Conservation (phyloP, 2,329 filamentous ascomycete genomes). For the Exophiala sp. region DNA sequence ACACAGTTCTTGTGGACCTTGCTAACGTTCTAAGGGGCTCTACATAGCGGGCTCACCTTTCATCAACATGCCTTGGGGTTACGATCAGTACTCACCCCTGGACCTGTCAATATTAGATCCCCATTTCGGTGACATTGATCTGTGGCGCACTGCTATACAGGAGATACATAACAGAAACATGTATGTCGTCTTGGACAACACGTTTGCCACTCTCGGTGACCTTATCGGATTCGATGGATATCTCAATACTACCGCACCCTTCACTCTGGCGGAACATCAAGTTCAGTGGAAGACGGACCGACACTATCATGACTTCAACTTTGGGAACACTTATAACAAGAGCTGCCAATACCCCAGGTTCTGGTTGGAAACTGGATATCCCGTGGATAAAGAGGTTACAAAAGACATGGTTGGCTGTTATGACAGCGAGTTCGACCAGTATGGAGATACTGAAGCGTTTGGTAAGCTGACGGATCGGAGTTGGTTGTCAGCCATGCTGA, state of each 20-base stretch:
- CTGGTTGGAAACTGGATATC: conserved; percentile 54
- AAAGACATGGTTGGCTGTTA: conserved; percentile 51
- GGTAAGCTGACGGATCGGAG: conserved; percentile 36
- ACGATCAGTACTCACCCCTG: conserved; percentile 55
- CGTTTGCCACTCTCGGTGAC: conserved; percentile 59
- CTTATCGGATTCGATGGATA: conserved; percentile 58
- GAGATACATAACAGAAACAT: conserved; percentile 58
- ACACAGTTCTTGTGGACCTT: too few species aligned
- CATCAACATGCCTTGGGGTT: conserved; percentile 59
- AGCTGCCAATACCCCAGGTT: conserved; percentile 56
- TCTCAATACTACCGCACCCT: conserved; percentile 54
- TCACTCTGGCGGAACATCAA: conserved; percentile 51
- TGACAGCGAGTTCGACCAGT: conserved; percentile 60
- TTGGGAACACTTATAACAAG: conserved; percentile 50
- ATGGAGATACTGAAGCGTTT: conserved; percentile 59
- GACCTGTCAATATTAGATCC: conserved; percentile 59
- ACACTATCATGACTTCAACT: conserved; percentile 54
- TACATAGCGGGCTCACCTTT: conserved; percentile 60
- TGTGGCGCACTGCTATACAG: conserved; percentile 53
- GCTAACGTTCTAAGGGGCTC: conserved; percentile 46
- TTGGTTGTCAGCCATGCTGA: background rate
- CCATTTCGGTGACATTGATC: conserved; percentile 55
- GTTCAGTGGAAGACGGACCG: conserved; percentile 52
- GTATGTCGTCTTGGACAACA: conserved; percentile 63
- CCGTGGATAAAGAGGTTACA: conserved; percentile 44